A percentile compares a stretch with the other conserved stretches of the same genome.
These are phyloP conservation scores for Abrus pulchellus DNA, from an alignment of 306 rosid species.

Conservation along the genomic window DNA sequence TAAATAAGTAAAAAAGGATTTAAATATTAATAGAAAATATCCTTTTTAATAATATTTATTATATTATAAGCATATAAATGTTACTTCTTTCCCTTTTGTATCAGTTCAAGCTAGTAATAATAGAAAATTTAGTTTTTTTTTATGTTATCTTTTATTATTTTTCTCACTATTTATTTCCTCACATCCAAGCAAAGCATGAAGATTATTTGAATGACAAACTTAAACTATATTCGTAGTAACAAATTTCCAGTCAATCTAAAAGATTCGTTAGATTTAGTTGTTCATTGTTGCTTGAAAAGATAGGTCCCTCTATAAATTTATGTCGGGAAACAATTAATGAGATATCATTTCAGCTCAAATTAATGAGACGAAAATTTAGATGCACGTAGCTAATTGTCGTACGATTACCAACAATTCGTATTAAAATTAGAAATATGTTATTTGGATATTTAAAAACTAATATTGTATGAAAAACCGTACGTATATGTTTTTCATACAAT, in stretches of 20 bases:
- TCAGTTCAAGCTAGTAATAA: too few species aligned
- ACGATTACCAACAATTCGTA: not conserved
- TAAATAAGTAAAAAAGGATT: too few species aligned
- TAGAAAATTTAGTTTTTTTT: too few species aligned
- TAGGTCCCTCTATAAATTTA: constrained; percentile 37
- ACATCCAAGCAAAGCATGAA: not conserved
- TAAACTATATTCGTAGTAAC: constrained; percentile 24
- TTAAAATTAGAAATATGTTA: not conserved
- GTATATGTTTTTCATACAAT: too few species aligned
- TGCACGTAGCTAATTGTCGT: constrained; percentile 4
- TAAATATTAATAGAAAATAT: too few species aligned
- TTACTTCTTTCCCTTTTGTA: too few species aligned
- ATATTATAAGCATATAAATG: too few species aligned
- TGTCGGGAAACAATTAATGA: constrained; percentile 18
- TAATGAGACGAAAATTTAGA: constrained; percentile 39
- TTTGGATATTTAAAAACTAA: too few species aligned
- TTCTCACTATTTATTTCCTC: too few species aligned
- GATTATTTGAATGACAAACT: not conserved
- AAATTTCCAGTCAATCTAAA: constrained; percentile 48
- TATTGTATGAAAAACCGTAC: too few species aligned
- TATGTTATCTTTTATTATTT: too few species aligned
- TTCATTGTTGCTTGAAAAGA: constrained; percentile 21
- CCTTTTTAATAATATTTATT: too few species aligned
- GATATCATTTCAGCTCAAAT: constrained; percentile 16
- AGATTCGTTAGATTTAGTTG: constrained; percentile 56